Conservation (phyloP, 192 early-diverging fungal species). For the Backusella tarrabulga region DNA sequence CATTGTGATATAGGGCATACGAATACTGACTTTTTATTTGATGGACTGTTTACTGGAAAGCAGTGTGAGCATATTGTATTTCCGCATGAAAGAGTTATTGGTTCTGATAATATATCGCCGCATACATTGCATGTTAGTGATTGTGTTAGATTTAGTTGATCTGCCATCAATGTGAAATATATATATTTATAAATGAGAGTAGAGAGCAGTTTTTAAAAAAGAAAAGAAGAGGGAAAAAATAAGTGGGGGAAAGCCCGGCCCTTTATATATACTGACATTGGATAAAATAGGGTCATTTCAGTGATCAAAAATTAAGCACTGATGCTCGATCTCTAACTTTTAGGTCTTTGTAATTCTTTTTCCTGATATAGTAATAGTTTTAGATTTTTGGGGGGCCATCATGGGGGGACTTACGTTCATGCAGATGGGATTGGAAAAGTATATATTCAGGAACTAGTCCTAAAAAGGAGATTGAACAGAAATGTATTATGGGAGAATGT, state of each 20-base stretch:
- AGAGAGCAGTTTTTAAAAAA: background rate
- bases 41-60: background rate
- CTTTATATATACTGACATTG: background rate
- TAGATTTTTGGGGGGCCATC: background rate
- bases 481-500: background rate
- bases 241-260: background rate
- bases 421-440: background rate
- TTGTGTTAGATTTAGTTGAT: slow-evolving; percentile 7
- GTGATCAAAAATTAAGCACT: slow-evolving; percentile 6
- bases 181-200: background rate
- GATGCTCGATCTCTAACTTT: slow-evolving; percentile 11
- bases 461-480: background rate
- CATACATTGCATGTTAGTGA: slow-evolving; percentile 21
- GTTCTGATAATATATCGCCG: slow-evolving; percentile 10
- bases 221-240: background rate
- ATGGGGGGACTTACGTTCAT: background rate
- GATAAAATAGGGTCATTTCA: background rate
- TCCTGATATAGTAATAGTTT: background rate
- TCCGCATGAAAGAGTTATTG: slow-evolving; percentile 23
- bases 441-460: background rate
- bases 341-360: background rate
- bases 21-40: slow-evolving; percentile 10
- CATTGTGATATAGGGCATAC: slow-evolving; percentile 11
- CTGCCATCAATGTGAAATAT: slow-evolving; percentile 3
- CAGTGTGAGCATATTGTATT: slow-evolving; percentile 13